A percentile compares a stretch with the other conserved stretches of the same genome.
These are phyloP conservation scores for Alternaria triticimaculans DNA, from an alignment of 2,329 filamentous ascomycete species.

Conservation along the genomic window DNA sequence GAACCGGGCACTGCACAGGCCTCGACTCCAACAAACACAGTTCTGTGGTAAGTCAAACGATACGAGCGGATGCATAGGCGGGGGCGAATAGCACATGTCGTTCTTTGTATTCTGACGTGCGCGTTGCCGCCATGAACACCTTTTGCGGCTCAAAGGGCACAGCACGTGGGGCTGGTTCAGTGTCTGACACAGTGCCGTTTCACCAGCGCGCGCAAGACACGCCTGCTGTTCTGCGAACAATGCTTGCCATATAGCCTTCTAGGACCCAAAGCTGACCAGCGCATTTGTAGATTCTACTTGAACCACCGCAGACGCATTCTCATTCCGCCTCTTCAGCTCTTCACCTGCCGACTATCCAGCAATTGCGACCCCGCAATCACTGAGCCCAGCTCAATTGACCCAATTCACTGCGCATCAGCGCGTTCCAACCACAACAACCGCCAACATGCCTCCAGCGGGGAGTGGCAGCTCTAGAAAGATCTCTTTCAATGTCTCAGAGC, in stretches of 20 bases:
- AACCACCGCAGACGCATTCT: constrained; percentile 1
- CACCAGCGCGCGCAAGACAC: constrained; percentile 32
- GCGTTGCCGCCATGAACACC: constrained; percentile 3
- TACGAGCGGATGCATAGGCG: neutral
- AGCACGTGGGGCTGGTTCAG: constrained; percentile 34
- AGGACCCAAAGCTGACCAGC: constrained; percentile 30
- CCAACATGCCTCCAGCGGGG: constrained; percentile 47
- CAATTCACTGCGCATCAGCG: constrained; percentile 26
- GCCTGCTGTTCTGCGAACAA: constrained; percentile 25
- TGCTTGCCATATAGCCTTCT: constrained; percentile 15
- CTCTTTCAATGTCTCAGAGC: constrained; percentile 99
- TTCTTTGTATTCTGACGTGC: constrained; percentile 3
- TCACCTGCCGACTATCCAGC: neutral
- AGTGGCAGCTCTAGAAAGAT: constrained; percentile 79
- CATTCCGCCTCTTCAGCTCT: constrained; percentile 1
- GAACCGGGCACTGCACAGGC: neutral
- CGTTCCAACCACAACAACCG: constrained; percentile 23
- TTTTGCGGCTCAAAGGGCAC: constrained; percentile 21
- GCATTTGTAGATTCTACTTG: constrained; percentile 18
- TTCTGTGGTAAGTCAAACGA: constrained; percentile 17
- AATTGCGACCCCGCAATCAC: constrained; percentile 17
- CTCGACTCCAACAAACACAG: neutral
- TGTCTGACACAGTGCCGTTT: constrained; percentile 35
- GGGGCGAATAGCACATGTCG: constrained; percentile 1
- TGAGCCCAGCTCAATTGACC: constrained; percentile 22